phyloP scores from a whole-genome alignment of 805 yeast species.

The Saturnispora halmiae region DNA sequence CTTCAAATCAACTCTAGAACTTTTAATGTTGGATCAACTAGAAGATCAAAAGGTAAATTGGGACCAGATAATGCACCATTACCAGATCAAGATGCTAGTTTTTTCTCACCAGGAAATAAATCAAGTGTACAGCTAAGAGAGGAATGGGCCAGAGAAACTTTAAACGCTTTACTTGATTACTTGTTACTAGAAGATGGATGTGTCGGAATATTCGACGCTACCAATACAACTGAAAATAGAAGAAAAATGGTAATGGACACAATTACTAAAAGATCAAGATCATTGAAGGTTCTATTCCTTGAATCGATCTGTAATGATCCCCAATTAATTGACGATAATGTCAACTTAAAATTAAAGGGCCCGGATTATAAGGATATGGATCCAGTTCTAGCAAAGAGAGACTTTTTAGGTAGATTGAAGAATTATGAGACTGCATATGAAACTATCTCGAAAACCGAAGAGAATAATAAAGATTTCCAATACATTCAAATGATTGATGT shows the following conservation, averaged over 20 bases:
- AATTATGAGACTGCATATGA: constrained; percentile 88
- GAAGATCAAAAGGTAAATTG: constrained; percentile 61
- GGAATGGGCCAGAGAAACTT: constrained; percentile 93
- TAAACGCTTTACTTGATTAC: constrained; percentile 75
- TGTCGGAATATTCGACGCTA: constrained; percentile 87
- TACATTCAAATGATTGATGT: constrained; percentile 95
- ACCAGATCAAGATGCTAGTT: constrained; percentile 71
- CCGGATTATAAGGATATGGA: constrained; percentile 90
- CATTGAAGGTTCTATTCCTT: constrained; percentile 68
- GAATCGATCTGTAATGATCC: constrained; percentile 85
- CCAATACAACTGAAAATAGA: constrained; percentile 64
- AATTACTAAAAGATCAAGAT: constrained; percentile 46
- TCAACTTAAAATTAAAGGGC: constrained; percentile 76
- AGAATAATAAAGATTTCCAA: constrained; percentile 54
- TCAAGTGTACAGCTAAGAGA: constrained; percentile 63
- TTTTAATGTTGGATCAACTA: constrained; percentile 91
- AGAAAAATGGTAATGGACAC: constrained; percentile 48
- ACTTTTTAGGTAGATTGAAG: constrained; percentile 69
- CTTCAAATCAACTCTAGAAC: constrained; percentile 83
- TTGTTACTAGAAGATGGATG: constrained; percentile 74
- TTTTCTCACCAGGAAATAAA: constrained; percentile 74
- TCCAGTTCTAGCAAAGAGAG: constrained; percentile 67
- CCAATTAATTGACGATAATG: constrained; percentile 67
- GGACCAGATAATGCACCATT: constrained; percentile 68
- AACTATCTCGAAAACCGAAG: constrained; percentile 71